Conservation (phyloP, 225 moss, liverwort and hornwort genomes). For the Marchantia polymorpha region DNA sequence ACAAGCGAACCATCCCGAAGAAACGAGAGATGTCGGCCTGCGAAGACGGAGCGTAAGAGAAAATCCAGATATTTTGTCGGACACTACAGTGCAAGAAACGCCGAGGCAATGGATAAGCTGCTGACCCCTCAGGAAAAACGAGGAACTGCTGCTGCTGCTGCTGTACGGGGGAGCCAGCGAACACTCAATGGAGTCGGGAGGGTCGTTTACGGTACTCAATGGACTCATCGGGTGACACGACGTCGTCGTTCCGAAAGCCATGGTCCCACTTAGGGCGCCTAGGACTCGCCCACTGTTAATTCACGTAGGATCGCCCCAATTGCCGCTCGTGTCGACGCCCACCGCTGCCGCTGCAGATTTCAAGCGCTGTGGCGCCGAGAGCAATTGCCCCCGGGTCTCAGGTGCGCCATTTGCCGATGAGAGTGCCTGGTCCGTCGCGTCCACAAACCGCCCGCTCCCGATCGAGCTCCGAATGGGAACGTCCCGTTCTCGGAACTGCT, state of each 20-base stretch:
- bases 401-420: background rate
- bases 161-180: background rate
- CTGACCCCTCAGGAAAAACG: background rate
- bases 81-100: background rate
- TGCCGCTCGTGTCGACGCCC: too few species aligned
- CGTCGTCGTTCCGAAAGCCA: background rate
- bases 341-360: background rate
- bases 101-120: background rate
- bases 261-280: too few species aligned
- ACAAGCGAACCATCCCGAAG: background rate
- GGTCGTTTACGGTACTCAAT: background rate
- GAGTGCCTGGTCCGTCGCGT: too few species aligned
- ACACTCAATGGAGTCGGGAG: constrained; percentile 3
- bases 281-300: background rate
- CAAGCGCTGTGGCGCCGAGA: background rate
- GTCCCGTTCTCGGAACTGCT: background rate
- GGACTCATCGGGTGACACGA: background rate
- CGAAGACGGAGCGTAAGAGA: constrained; percentile 1
- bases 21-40: background rate
- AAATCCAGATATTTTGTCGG: constrained; percentile 4
- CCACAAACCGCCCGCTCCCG: background rate
- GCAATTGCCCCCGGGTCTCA: background rate
- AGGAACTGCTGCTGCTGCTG: background rate
- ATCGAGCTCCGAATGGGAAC: background rate
- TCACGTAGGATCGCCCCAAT: background rate